Percentiles rank a stretch among this genome's conserved stretches.
phyloP scores from a whole-genome alignment of 495 filamentous ascomycete genomes.

The Neurospora sp. region DNA sequence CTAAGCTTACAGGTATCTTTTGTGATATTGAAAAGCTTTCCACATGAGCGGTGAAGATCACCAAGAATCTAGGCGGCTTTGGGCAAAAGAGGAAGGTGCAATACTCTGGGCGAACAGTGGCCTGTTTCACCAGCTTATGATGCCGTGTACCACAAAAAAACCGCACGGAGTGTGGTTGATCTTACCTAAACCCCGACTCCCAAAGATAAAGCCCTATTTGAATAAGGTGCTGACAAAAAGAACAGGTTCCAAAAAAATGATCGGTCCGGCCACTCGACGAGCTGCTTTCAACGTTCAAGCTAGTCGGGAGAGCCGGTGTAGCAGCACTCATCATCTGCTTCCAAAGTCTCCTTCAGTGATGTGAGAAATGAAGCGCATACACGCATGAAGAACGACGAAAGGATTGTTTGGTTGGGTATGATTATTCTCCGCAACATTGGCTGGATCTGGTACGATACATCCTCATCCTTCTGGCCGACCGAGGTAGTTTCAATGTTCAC shows the following conservation, averaged over 20 bases:
- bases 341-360: not conserved
- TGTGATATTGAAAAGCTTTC: not conserved
- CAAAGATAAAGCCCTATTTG: not conserved
- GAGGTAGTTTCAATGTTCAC: not conserved
- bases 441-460: not conserved
- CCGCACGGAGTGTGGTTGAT: not conserved
- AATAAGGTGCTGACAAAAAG: not conserved
- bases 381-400: not conserved
- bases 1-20: not conserved
- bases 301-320: not conserved
- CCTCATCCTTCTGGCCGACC: not conserved
- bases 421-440: not conserved
- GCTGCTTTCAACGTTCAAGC: not conserved
- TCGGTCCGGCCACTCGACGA: not conserved
- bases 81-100: not conserved
- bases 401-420: not conserved
- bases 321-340: not conserved
- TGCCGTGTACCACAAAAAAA: not conserved
- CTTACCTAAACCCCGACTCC: not conserved
- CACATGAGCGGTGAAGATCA: not conserved
- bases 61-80: not conserved
- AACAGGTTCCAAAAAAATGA: not conserved
- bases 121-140: not conserved
- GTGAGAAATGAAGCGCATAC: not conserved
- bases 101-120: not conserved